phyloP scores from a whole-genome alignment of 106 monocot genomes.

The Alisma plantagoaquatica region DNA sequence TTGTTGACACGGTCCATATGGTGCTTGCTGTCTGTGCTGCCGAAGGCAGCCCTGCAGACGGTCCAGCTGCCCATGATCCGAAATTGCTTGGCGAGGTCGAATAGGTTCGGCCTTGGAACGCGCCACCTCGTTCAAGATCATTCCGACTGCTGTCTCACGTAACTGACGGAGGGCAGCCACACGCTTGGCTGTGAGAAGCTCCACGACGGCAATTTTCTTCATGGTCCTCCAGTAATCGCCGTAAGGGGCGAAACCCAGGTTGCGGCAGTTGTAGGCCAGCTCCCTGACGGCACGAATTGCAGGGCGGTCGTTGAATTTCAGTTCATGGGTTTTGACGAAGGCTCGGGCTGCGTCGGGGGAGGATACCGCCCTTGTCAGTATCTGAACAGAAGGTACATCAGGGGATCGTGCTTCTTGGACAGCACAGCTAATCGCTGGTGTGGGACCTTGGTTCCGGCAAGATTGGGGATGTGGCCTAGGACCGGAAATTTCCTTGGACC shows the following conservation, averaged over 20 bases:
- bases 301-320: conserved; percentile 7
- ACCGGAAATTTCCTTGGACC: conserved; percentile 12
- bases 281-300: background rate
- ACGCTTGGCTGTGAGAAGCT: conserved; percentile 7
- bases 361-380: conserved; percentile 16
- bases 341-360: conserved; percentile 13
- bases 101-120: background rate
- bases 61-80: background rate
- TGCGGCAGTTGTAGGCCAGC: background rate
- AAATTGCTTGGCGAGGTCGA: conserved; percentile 4
- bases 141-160: conserved; percentile 9
- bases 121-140: background rate
- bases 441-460: background rate
- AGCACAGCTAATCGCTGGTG: conserved; percentile 4
- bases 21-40: background rate
- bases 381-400: conserved; percentile 25
- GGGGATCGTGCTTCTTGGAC: conserved; percentile 16
- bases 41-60: background rate
- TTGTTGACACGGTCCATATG: no score
- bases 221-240: conserved; percentile 19
- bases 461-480: conserved; percentile 22
- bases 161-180: background rate
- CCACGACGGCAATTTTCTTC: conserved; percentile 8
- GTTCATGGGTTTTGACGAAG: conserved; percentile 16
- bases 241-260: conserved; percentile 14